These are phyloP conservation scores for Paramecium sexaurelia DNA, from an alignment of 73 alveolate species.

Conservation along the genomic window DNA sequence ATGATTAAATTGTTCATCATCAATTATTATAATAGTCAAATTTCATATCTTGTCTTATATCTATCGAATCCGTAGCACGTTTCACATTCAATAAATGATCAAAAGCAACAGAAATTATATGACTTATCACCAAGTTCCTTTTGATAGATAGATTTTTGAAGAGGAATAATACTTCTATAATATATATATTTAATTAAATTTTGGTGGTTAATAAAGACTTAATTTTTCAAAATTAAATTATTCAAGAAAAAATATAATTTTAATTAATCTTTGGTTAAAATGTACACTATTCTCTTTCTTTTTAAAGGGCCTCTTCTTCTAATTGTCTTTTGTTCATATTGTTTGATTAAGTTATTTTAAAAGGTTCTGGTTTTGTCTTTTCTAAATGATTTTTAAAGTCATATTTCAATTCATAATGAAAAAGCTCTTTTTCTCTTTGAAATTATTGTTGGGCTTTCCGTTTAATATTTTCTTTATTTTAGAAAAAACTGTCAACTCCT, in stretches of 20 bases:
- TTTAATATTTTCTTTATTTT: conserved; percentile 53
- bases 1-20: conserved; percentile 61
- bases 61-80: neutral
- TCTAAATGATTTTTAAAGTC: conserved; percentile 45
- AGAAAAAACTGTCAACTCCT: conserved; percentile 49
- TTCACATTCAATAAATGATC: neutral
- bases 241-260: neutral
- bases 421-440: conserved; percentile 59
- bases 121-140: neutral
- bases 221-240: neutral
- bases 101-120: neutral
- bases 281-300: conserved; percentile 44
- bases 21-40: neutral
- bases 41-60: neutral
- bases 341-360: conserved; percentile 28
- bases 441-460: neutral
- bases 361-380: conserved; percentile 18
- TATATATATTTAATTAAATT: too few relatives aligned
- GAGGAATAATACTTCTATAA: neutral
- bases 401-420: conserved; percentile 45
- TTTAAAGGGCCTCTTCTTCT: neutral
- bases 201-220: neutral
- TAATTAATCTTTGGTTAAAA: conserved; percentile 23
- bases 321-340: neutral
- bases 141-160: neutral